phyloP scores from a whole-genome alignment of 305 asterid genomes.

The Fraxinus dipetala region DNA sequence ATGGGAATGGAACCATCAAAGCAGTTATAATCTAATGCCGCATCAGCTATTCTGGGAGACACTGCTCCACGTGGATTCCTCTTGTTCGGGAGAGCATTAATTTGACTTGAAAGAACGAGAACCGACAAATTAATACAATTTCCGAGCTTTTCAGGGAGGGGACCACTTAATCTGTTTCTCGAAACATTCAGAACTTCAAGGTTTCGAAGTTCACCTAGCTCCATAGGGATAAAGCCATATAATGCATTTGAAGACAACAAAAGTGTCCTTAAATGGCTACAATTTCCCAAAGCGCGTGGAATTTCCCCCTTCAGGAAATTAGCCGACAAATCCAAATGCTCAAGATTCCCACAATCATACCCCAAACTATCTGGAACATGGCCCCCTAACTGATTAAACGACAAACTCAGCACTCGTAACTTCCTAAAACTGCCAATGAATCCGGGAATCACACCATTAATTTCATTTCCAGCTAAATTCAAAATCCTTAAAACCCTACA shows the following conservation, averaged over 20 bases:
- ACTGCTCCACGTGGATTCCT: conserved; percentile 28
- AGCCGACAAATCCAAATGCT: conserved; percentile 50
- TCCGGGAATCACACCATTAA: conserved; percentile 39
- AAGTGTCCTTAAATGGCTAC: conserved; percentile 46
- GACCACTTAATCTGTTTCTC: conserved; percentile 36
- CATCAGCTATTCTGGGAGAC: conserved; percentile 18
- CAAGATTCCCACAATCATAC: conserved; percentile 38
- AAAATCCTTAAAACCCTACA: conserved; percentile 38
- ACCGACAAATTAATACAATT: conserved; percentile 34
- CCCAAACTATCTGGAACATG: conserved; percentile 31
- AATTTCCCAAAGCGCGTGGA: conserved; percentile 40
- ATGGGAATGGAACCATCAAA: conserved; percentile 39
- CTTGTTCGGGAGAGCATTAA: conserved; percentile 19
- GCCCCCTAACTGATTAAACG: conserved; percentile 48
- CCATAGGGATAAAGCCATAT: conserved; percentile 40
- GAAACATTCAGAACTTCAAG: conserved; percentile 52
- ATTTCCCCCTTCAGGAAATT: conserved; percentile 47
- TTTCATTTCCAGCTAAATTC: conserved; percentile 42
- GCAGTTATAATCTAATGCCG: conserved; percentile 26
- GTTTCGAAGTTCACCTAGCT: conserved; percentile 37
- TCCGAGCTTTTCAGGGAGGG: conserved; percentile 40
- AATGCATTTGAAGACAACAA: conserved; percentile 46
- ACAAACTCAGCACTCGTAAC: conserved; percentile 39
- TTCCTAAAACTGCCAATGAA: conserved; percentile 30
- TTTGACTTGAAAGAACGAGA: conserved; percentile 40